A percentile compares a stretch with the other conserved stretches of the same genome.
These are phyloP conservation scores for Tetrahymena borealis DNA, from an alignment of 73 alveolate genomes.

Conservation along the genomic window DNA sequence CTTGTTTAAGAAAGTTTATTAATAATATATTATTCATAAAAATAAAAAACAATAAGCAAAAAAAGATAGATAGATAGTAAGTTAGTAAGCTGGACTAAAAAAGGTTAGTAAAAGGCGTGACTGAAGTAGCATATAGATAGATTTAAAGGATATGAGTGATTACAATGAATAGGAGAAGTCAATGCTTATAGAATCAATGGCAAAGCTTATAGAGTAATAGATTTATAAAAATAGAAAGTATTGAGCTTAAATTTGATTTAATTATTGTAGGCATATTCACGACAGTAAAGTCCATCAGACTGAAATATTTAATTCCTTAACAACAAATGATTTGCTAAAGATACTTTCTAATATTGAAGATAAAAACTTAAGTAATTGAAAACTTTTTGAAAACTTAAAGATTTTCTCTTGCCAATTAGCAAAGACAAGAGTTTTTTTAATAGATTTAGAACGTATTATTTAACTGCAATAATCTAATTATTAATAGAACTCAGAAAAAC, in stretches of 20 bases:
- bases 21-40: background rate
- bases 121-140: too few relatives aligned
- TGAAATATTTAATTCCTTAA: conserved; percentile 36
- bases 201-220: background rate
- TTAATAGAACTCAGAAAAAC: conserved; percentile 18
- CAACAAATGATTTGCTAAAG: conserved; percentile 21
- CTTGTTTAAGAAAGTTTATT: background rate
- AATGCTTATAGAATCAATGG: background rate
- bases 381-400: too few relatives aligned
- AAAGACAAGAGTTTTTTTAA: too few relatives aligned
- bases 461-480: background rate
- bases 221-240: conserved; percentile 8
- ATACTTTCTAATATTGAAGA: conserved; percentile 36
- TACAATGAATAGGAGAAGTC: background rate
- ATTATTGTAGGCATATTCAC: conserved; percentile 25
- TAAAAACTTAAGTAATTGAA: background rate
- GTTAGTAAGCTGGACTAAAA: background rate
- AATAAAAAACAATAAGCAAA: background rate
- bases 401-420: too few relatives aligned
- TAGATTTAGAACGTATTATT: background rate
- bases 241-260: conserved; percentile 14
- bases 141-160: background rate
- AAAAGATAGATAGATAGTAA: background rate
- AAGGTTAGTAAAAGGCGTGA: too few relatives aligned
- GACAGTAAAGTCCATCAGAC: conserved; percentile 36